Base-by-base conservation (phyloP, 1,284 basidiomycete genomes). In the Tilletia setariae region DNA sequence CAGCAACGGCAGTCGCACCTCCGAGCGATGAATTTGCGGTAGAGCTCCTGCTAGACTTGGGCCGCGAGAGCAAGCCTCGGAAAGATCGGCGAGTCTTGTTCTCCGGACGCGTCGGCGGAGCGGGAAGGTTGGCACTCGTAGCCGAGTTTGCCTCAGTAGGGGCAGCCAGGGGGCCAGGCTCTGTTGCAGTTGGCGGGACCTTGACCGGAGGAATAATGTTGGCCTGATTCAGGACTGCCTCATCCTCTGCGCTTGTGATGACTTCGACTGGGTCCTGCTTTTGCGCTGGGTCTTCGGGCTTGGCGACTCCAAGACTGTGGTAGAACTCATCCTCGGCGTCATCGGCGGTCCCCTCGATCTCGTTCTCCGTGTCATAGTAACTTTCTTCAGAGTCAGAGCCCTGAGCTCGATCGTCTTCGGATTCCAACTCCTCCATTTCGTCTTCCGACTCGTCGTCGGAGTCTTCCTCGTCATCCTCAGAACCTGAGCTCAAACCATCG, bases 401-500 rank as follows among this genome's bases (percentile, higher is more conserved):
- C 25, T 67, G 46, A 7, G 63, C 61, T 19, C 64, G 70, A 16
- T 70, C 68, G n/a, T 63, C 67, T 2, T 67, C 49, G 19, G 25
- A 23, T 8, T 43, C 56, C 13, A 30, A 11, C 15, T 30, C 28
- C 56, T 61, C 56, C 15, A 61, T 25, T 15, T 35, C 30, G 30
- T 72, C 70, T 28, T 63, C 44, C 4, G 69, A 63, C 16, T 75
- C 72, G 2, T 71, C 69, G 15, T 71, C 70, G 19, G 70, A 70
- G 8, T 68, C 66, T 21, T 11, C 15, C 32, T 72, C 70, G 21
- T 63, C 44, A 3, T 70, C 65, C n/a, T 75, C 72, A 1, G 69
- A 67, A 9, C 70, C 71, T 19, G 71, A 71, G 51, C 72, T 75
- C 51, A 79, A 61, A 15, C 76, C 77, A 46, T 79, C 73, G 40